These are phyloP conservation scores for Fraxinus latifolia DNA, from an alignment of 305 asterid species.

Conservation along the genomic window DNA sequence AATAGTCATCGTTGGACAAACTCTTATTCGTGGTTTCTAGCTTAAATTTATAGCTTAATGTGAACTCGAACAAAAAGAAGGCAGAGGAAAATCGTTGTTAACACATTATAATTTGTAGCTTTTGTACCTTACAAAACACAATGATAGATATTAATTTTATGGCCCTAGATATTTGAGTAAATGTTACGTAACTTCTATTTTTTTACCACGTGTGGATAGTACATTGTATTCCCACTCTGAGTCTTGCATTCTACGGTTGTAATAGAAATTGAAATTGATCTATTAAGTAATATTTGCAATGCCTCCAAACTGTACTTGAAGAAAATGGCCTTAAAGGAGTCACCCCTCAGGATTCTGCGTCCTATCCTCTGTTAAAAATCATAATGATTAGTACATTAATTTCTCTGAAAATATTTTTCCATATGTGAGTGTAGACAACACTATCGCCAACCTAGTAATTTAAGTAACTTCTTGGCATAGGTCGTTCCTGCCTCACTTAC, in stretches of 20 bases:
- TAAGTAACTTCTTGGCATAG: neutral
- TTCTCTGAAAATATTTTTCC: neutral
- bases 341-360: neutral
- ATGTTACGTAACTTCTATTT: neutral
- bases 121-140: neutral
- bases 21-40: neutral
- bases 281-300: neutral
- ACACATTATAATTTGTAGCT: neutral
- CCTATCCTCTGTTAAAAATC: neutral
- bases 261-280: constrained; percentile 17
- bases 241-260: neutral
- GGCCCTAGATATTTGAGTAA: neutral
- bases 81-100: neutral
- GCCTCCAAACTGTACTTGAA: neutral
- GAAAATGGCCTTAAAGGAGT: neutral
- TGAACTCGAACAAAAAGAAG: neutral
- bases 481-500: neutral
- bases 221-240: neutral
- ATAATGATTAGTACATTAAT: neutral
- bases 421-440: neutral
- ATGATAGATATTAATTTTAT: neutral
- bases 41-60: neutral
- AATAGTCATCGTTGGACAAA: neutral
- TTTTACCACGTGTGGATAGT: neutral
- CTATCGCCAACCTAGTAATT: neutral